These are phyloP conservation scores for Erodium chrysanthum DNA, from an alignment of 441 rosid genomes.

Conservation along the genomic window DNA sequence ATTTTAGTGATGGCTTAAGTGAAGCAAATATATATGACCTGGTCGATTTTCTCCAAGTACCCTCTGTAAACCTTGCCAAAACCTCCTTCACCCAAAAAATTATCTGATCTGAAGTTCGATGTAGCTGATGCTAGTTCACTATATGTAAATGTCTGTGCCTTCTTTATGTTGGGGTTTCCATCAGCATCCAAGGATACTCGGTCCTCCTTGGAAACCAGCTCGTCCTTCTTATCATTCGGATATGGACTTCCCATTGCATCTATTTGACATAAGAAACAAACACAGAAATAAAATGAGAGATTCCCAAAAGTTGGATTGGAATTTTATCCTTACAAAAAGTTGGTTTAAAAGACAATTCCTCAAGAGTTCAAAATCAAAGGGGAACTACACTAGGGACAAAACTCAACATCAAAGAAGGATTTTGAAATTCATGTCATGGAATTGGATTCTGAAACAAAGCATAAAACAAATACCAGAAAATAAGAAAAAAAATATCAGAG, in stretches of 20 bases:
- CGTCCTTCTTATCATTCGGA: background rate
- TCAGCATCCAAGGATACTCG: background rate
- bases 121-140: constrained; percentile 48
- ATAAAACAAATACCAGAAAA: background rate
- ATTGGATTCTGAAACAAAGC: constrained; percentile 11
- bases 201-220: background rate
- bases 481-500: constrained; percentile 8
- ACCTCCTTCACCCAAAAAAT: constrained; percentile 62
- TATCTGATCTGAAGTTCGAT: constrained; percentile 44
- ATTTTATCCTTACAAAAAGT: background rate
- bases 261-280: no score
- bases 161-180: constrained; percentile 34
- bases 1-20: background rate
- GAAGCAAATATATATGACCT: constrained; percentile 25
- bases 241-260: background rate
- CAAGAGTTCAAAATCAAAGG: background rate
- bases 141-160: constrained; percentile 43
- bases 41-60: constrained; percentile 32
- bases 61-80: constrained; percentile 62
- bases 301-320: background rate
- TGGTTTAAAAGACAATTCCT: background rate
- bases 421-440: constrained; percentile 11
- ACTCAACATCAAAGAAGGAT: constrained; percentile 11
- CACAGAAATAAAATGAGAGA: background rate
- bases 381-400: background rate